These are phyloP conservation scores for Sphaerostilbella broomeana DNA, from an alignment of 2,329 filamentous ascomycete genomes.

Conservation along the genomic window DNA sequence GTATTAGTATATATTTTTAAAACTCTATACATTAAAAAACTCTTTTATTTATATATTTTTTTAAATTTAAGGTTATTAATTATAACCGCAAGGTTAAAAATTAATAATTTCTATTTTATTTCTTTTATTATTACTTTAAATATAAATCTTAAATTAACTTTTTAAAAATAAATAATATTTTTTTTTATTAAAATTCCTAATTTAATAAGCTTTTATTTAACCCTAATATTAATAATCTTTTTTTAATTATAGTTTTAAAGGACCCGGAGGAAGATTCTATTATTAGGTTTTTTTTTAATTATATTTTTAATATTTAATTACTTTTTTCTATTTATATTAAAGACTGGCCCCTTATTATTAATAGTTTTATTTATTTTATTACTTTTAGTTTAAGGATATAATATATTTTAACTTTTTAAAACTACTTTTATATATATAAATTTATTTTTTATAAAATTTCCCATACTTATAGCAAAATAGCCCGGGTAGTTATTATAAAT, in stretches of 20 bases:
- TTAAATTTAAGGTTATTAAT: slow-evolving; percentile 1
- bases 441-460: too few relatives aligned
- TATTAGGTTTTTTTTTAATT: not conserved
- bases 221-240: not conserved
- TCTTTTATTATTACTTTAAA: not conserved
- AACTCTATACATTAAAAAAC: not conserved
- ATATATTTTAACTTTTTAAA: not conserved
- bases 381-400: not conserved
- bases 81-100: not conserved
- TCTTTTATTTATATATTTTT: not conserved
- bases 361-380: not conserved
- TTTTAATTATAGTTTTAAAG: not conserved
- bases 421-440: too few relatives aligned
- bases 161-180: not conserved
- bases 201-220: slow-evolving; percentile 1
- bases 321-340: not conserved
- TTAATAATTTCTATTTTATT: not conserved
- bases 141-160: not conserved
- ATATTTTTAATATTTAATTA: not conserved
- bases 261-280: slow-evolving; percentile 1
- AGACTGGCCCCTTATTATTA: not conserved
- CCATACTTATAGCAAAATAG: too few relatives aligned
- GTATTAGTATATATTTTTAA: slow-evolving; percentile 1
- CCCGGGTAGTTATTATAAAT: too few relatives aligned
- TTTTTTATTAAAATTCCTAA: not conserved